Evolutionary conservation across 2,329 filamentous ascomycete genomes (phyloP).

Genomic region (Ceratocystis papillata): DNA sequence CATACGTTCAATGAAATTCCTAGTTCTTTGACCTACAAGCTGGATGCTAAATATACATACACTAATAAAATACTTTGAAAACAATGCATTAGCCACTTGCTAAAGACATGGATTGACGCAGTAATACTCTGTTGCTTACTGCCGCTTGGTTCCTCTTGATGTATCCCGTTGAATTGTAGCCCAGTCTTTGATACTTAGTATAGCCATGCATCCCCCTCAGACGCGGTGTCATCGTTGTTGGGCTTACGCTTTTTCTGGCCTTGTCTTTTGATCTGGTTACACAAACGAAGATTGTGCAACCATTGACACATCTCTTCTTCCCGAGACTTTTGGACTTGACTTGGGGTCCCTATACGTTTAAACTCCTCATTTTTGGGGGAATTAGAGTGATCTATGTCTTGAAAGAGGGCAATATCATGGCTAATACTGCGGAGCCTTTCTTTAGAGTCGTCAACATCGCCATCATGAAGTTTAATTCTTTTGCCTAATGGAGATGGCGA

Average conservation of each 20-base stretch:
- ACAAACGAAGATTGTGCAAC: neutral
- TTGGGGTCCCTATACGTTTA: neutral
- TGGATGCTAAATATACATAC: constrained; percentile 2
- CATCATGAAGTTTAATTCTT: too few relatives aligned
- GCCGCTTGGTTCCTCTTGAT: too few relatives aligned
- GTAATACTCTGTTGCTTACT: too few relatives aligned
- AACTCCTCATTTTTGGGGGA: neutral
- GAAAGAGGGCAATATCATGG: too few relatives aligned
- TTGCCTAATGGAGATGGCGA: too few relatives aligned
- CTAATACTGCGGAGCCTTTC: too few relatives aligned
- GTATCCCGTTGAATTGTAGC: too few relatives aligned
- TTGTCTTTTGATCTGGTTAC: neutral
- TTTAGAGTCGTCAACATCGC: too few relatives aligned
- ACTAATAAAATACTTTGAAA: neutral
- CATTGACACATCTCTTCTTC: neutral
- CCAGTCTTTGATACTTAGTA: neutral
- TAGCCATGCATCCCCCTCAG: neutral
- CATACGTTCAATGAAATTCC: neutral
- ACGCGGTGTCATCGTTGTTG: neutral
- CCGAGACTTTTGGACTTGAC: neutral
- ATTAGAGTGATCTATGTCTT: too few relatives aligned
- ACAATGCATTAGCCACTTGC: neutral
- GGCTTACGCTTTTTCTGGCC: neutral
- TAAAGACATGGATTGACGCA: too few relatives aligned
- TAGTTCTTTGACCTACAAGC: neutral